Conservation (phyloP, 192 early-diverging fungal genomes). For the Fimicolochytrium jonesii region DNA sequence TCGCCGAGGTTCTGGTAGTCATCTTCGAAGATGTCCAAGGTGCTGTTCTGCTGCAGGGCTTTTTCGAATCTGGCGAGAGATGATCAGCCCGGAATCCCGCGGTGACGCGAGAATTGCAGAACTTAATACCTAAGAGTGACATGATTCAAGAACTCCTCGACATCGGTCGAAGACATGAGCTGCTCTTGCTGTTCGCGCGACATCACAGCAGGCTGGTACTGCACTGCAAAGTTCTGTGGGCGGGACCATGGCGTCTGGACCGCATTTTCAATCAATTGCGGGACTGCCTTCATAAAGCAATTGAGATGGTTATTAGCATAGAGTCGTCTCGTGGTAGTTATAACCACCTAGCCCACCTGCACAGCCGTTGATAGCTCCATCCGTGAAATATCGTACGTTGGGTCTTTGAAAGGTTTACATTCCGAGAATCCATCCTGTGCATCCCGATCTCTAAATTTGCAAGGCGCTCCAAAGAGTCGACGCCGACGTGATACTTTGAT, state of each 20-base stretch:
- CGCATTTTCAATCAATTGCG: conserved; percentile 28
- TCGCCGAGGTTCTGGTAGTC: conserved; percentile 55
- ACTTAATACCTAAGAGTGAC: conserved; percentile 33
- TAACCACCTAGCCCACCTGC: conserved; percentile 35
- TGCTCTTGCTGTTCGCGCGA: conserved; percentile 24
- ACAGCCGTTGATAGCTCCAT: conserved; percentile 43
- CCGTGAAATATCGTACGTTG: conserved; percentile 45
- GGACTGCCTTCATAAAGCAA: too few species aligned
- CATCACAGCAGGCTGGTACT: conserved; percentile 47
- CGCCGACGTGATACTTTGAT: conserved; percentile 43
- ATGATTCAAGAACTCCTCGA: conserved; percentile 40
- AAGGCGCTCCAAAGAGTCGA: conserved; percentile 41
- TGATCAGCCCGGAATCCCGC: too few species aligned
- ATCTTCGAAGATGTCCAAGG: conserved; percentile 56
- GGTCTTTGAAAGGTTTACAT: conserved; percentile 48
- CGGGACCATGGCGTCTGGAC: conserved; percentile 49
- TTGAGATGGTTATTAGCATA: too few species aligned
- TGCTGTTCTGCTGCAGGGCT: conserved; percentile 50
- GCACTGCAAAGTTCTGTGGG: conserved; percentile 42
- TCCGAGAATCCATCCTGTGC: conserved; percentile 46
- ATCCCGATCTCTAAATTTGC: conserved; percentile 52
- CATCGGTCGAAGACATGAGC: conserved; percentile 31
- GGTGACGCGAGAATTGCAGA: not conserved
- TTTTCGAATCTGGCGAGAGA: conserved; percentile 48
- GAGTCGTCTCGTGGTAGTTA: too few species aligned